Base-by-base conservation (phyloP, 768 basidiomycete genomes). In the Brasilioporus rufonigricans region DNA sequence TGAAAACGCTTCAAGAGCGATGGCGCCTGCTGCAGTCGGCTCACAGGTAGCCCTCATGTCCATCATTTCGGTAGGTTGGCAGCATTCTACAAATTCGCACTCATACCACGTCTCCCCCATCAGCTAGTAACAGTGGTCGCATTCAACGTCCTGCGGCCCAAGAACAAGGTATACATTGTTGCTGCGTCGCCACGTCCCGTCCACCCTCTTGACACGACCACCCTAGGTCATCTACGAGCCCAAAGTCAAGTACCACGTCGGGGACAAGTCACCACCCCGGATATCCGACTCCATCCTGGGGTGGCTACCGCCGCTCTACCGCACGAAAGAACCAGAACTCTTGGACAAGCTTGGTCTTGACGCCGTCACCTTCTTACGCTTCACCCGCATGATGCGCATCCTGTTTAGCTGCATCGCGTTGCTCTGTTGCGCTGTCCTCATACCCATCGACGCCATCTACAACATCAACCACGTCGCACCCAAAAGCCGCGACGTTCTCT, bases 301-400 rank as follows among this genome's bases (percentile, higher is more conserved):
- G 58, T 99, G 96, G 96, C 75, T 98, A 1, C 85, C 87, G 9
- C 94, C 94, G 1, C 81, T 98, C 38, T 65, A 92, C 33, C 82
- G 85, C 58, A 86, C 89, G 24, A 87, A 87, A 65, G 94, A 98
- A 67, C 85, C 90, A n/a, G 89, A 93, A 58, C 83, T 97, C 32
- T 76, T 96, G 27, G 86, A 90, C 61, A 90, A 89, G 69, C 76
- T 91, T 70, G 96, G 96, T 26, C 84, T 97, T 11, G 97, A 99
- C 65, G 96, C 95, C 0, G 91, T 94, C 45, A 82, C 89, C 23
- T 99, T 89, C 71, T 82, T 99, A 23, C 88, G 96, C 26, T 98
- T 98, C 71, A 81, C 89, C 24, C 86, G 94, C 50, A 82, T 99
- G 73, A 80, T 88, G 66, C 87, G 93, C 19, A 79, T 76, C 71